Base-by-base conservation (phyloP, 2,329 filamentous ascomycete genomes). In the Chaetomiaceae sp. region DNA sequence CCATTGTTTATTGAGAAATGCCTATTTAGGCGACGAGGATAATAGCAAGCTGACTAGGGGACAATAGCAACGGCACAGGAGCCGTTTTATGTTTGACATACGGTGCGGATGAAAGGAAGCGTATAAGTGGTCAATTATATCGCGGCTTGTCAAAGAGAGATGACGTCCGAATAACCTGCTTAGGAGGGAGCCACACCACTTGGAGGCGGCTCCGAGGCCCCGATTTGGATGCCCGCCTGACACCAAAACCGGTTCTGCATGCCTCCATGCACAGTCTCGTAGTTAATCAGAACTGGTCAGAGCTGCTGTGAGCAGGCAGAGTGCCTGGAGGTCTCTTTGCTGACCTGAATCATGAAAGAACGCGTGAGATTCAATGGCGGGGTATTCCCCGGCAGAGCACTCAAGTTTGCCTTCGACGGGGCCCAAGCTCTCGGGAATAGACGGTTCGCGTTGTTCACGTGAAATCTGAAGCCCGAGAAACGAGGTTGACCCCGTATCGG, bases 1-100 rank as follows among this genome's bases (percentile, higher is more conserved):
- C 58, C 62, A 66, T 62, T 55, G 51, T 58, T 53, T 54, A 51
- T 52, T 32, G 18, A 23, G 30, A 36, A 45, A 48, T 56, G 51
- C 56, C 51, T 48, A 59, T 64, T 62, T 58, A 61, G 61, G 59
- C 57, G 43, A 29, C 29, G 47, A 32, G 36, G 29, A 47, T 32
- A 44, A 30, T 43, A 44, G 47, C 14, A 47, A 34, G 23, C 49
- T 41, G 29, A 36, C 27, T 46, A 44, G 20, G 54, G 33, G 43
- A 51, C 33, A 51, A 56, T 58, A 52, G 42, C 42, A 23, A 51
- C 53, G 51, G 43, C 14, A 32, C 14, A 6, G 3, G 16, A 7
- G 1, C 5, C 13, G 6, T 40, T 25, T 4, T 9, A n/a, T 23
- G 7, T 8, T 40, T 40, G 20, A 14, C 37, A 29, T 4, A 5